Evolutionary conservation across 805 yeast species (phyloP), one percentile per base, ranked within the genome.

Genomic region (Lachancea sp.): DNA sequence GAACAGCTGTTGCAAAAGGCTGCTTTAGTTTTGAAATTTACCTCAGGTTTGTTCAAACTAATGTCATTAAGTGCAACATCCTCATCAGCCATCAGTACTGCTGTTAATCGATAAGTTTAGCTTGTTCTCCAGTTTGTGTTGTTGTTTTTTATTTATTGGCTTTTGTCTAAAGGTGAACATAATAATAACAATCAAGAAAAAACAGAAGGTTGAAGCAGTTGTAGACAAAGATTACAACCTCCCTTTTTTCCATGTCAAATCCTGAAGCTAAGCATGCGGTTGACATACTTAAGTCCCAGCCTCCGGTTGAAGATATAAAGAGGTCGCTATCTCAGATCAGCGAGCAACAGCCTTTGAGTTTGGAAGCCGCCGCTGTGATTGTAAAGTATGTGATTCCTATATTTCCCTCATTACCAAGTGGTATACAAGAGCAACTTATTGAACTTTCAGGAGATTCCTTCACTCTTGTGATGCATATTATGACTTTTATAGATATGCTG

Each of bases 41-140:
- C 5, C 4, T 3, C 35, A 13, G 54, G 51, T 8, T 52, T 48
- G 36, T 55, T 55, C 39, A 50, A 34, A 39, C 50, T 50, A 15
- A 55, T 36, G 36, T 55, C 60, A 43, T 42, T 47, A 35, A 56
- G 41, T 23, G 56, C 56, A 19, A 51, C 59, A 28, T 56, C 54
- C 17, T 35, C 41, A 34, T 42, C 49, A 11, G 48, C 41, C 57
- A 54, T 55, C 3, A 15, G 41, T 28, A 20, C 8, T 22, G 25
- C 13, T 20, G 19, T 28, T 17, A 18, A 29, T 15, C 21, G n/a
- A 19, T 18, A n/a, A 13, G 12, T 17, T 29, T 13, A 17, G 13
- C 24, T n/a, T 25, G 20, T 31, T 25, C 16, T 11, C 23, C 15
- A 5, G n/a, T 30, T 13, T 24, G 38, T 19, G 38, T 35, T 34